phyloP scores from a whole-genome alignment of 352 stramenopile species.

The Blastocystis hominis region DNA sequence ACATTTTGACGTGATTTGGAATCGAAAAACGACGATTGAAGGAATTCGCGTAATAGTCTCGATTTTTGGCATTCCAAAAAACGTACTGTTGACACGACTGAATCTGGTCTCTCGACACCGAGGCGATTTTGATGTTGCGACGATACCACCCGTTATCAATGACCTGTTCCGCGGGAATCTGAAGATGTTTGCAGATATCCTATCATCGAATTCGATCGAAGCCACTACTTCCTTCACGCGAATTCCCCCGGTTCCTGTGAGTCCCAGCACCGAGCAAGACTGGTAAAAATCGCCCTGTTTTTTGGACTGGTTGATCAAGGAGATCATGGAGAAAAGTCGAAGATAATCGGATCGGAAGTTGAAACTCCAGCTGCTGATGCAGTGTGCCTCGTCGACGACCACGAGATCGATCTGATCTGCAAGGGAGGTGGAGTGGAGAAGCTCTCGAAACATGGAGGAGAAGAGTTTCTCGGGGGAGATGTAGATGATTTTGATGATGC shows the following conservation, averaged over 20 bases:
- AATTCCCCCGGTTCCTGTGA: constrained; percentile 27
- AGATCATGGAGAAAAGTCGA: constrained; percentile 62
- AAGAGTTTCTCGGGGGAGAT: constrained; percentile 52
- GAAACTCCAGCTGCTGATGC: constrained; percentile 62
- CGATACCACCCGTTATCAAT: constrained; percentile 18
- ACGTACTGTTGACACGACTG: background rate
- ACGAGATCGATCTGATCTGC: constrained; percentile 22
- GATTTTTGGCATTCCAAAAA: background rate
- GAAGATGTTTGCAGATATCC: constrained; percentile 27
- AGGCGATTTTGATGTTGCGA: background rate
- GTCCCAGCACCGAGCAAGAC: constrained; percentile 41
- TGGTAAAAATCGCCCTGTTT: background rate
- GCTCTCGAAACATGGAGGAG: constrained; percentile 21
- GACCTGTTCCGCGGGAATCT: background rate
- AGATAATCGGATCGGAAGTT: constrained; percentile 63
- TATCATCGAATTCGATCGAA: background rate
- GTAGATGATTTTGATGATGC: constrained; percentile 55
- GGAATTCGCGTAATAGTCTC: background rate
- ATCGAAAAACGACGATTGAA: background rate
- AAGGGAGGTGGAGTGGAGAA: constrained; percentile 45
- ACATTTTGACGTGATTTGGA: background rate
- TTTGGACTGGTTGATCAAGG: constrained; percentile 63
- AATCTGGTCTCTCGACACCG: background rate
- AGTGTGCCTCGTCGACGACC: constrained; percentile 63
- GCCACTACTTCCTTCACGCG: background rate